Evolutionary conservation across 768 basidiomycete species (phyloP), one percentile per base, ranked within the genome.

Genomic region (Lentinula detonsa): DNA sequence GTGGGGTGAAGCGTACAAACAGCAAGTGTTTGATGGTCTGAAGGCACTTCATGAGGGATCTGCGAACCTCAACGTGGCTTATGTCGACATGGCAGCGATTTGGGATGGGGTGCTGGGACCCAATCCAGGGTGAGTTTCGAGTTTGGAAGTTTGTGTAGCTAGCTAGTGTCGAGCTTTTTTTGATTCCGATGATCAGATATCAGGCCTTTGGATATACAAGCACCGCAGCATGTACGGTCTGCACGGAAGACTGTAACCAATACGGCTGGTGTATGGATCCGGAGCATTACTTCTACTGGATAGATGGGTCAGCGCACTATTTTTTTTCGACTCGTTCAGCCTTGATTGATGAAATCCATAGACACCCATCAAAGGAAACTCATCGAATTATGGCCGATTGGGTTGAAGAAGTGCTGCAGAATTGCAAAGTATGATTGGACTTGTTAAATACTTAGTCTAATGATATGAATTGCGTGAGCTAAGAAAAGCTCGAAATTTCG

Each of bases 321-420:
- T 50, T 53, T 1, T 9, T 34, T 21, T n/a, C 33, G 15, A 35
- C 8, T n/a, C 1, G 11, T 58, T 39, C 37, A 39, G 15, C 21
- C 5, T 3, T 34, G 49, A 8, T 23, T 62, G 11, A 40, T 55
- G 23, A 35, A 9, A 49, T 46, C 6, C 6, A 28, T 61, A 81
- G 82, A 5, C 81, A 84, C 62, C 84, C 82, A 3, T 80, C 80
- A 16, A 78, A 75, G 49, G 76, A 76, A 65, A 81, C 78, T 0
- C 71, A 77, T 64, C 73, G 76, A 46, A 79, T 84, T 56, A 83
- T 84, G 82, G 81, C 80, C 5, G 81, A 81, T 61, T 82, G 75
- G 40, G 81, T 81, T 0, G 65, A 67, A 28, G 73, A 77, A 56
- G 80, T 80, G 0, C 67, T 81, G 67, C 50, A 57, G 0, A 5